Evolutionary conservation across 345 rosid species (phyloP).

Genomic region (Ceriops zippeliana): DNA sequence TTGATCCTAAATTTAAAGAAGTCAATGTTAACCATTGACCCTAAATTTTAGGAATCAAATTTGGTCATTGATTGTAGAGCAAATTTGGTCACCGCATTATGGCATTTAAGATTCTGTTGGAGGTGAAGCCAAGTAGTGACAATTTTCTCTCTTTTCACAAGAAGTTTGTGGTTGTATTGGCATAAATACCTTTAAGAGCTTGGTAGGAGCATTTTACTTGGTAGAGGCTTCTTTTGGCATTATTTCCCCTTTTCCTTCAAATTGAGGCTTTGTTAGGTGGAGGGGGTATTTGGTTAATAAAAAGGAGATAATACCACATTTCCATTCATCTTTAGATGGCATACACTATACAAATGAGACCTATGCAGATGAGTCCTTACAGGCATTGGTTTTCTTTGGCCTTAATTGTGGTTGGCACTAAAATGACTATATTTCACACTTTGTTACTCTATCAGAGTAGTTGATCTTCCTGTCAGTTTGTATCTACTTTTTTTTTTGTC

Average conservation of each 20-base stretch:
- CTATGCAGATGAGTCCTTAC: slow-evolving; percentile 13
- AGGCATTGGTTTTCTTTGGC: not conserved
- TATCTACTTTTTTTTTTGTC: not conserved
- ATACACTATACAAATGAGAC: slow-evolving; percentile 44
- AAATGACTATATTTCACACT: not conserved
- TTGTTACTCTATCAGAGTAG: not conserved
- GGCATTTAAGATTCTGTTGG: slow-evolving; percentile 14
- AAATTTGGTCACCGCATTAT: not conserved
- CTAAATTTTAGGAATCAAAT: no score
- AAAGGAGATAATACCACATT: slow-evolving; percentile 16
- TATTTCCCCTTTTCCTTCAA: slow-evolving; percentile 13
- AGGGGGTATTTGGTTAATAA: slow-evolving; percentile 18
- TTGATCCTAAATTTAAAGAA: no score
- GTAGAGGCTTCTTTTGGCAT: slow-evolving; percentile 9
- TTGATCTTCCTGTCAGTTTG: no score
- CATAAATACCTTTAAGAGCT: slow-evolving; percentile 13
- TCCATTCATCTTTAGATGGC: slow-evolving; percentile 17
- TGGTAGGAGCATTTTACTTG: slow-evolving; percentile 29
- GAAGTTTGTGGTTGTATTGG: slow-evolving; percentile 38
- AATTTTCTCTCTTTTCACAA: slow-evolving; percentile 17
- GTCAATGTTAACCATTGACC: no score
- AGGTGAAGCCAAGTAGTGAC: slow-evolving; percentile 8
- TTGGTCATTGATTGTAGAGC: no score
- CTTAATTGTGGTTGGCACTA: not conserved
- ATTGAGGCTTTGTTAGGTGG: slow-evolving; percentile 13